These are phyloP conservation scores for Graphilbum sp. DNA, from an alignment of 2,329 filamentous ascomycete species.

Conservation along the genomic window DNA sequence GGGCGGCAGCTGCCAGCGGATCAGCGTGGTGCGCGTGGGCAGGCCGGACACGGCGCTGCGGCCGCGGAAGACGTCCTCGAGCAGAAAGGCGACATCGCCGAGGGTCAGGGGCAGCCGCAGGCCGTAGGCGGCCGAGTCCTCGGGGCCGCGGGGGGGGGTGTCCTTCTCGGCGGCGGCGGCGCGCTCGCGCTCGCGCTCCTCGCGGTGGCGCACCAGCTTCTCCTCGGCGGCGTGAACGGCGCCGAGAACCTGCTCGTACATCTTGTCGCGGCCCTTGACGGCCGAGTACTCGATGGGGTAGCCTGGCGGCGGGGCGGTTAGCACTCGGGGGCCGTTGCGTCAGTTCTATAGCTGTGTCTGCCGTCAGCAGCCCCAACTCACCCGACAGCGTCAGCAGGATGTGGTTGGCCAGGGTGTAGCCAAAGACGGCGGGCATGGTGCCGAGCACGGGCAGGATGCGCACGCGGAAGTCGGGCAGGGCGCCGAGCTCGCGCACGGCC, in stretches of 20 bases:
- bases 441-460: slow-evolving; percentile 90
- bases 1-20: slow-evolving; percentile 46
- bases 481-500: slow-evolving; percentile 69
- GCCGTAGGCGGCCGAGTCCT: slow-evolving; percentile 41
- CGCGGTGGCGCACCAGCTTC: slow-evolving; percentile 39
- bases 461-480: slow-evolving; percentile 82
- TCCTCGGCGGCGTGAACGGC: slow-evolving; percentile 66
- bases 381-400: slow-evolving; percentile 62
- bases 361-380: slow-evolving; percentile 8
- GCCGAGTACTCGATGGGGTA: slow-evolving; percentile 78
- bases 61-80: slow-evolving; percentile 78
- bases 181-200: background rate
- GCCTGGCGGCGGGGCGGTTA: slow-evolving; percentile 21
- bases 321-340: no score
- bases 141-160: slow-evolving; percentile 18
- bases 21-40: slow-evolving; percentile 60
- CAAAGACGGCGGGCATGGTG: slow-evolving; percentile 95
- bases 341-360: no score
- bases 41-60: slow-evolving; percentile 72
- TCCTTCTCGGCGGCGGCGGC: background rate
- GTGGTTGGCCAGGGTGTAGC: slow-evolving; percentile 81
- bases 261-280: slow-evolving; percentile 71
- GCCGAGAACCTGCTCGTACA: slow-evolving; percentile 73
- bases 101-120: slow-evolving; percentile 63
- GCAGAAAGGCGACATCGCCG: slow-evolving; percentile 71